Conservation (phyloP, 2,329 filamentous ascomycete genomes). For the Pyrenophora tritici-repentis region DNA sequence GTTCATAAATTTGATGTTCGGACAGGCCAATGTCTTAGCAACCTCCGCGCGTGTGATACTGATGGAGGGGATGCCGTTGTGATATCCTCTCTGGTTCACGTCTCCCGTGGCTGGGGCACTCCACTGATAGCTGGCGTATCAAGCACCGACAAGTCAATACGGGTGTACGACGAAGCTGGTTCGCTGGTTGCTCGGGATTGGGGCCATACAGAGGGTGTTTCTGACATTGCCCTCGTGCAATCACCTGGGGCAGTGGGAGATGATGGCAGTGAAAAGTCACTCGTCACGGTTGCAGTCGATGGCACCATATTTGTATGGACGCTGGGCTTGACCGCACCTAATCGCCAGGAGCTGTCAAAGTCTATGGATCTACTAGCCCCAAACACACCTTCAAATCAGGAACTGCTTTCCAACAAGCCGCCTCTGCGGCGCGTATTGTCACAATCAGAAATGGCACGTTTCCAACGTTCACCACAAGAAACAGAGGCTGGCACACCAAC, state of each 20-base stretch:
- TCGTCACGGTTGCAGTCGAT: conserved; percentile 57
- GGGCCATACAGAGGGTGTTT: conserved; percentile 94
- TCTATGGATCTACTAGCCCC: conserved; percentile 46
- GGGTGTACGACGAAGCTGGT: conserved; percentile 84
- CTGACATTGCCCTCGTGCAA: conserved; percentile 70
- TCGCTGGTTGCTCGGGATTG: conserved; percentile 84
- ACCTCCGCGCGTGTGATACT: conserved; percentile 83
- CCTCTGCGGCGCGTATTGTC: conserved; percentile 86
- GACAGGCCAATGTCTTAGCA: conserved; percentile 70
- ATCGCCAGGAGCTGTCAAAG: conserved; percentile 40
- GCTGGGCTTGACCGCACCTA: conserved; percentile 35
- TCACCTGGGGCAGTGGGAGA: conserved; percentile 48
- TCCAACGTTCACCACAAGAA: conserved; percentile 60
- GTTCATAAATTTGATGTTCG: conserved; percentile 65
- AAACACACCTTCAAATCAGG: conserved; percentile 39
- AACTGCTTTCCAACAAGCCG: conserved; percentile 57
- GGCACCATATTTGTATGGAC: conserved; percentile 58
- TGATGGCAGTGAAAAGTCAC: conserved; percentile 55
- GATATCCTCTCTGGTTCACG: conserved; percentile 74
- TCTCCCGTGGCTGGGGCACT: conserved; percentile 61
- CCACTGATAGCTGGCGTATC: conserved; percentile 84
- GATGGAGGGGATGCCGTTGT: conserved; percentile 81
- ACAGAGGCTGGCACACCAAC: conserved; percentile 38
- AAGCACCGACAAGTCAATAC: conserved; percentile 92
- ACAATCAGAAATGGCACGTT: conserved; percentile 82